Evolutionary conservation across 208 protist species (phyloP).

Genomic region (Trypanosoma mega): DNA sequence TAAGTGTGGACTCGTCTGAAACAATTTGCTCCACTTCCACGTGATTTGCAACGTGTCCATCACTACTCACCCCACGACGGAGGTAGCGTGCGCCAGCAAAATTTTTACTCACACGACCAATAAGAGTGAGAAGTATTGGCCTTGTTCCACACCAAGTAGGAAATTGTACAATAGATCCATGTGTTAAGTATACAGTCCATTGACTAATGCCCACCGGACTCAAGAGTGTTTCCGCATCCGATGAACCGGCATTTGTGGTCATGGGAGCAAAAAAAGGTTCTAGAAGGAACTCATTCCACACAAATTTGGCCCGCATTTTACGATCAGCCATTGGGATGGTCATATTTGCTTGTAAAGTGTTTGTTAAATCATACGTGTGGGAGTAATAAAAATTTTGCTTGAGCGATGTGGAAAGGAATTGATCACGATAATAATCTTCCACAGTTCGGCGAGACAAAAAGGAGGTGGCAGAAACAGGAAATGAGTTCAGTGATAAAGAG

Average conservation of each 20-base stretch:
- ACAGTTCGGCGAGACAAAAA: constrained; percentile 18
- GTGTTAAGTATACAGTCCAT: constrained; percentile 27
- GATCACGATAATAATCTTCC: constrained; percentile 69
- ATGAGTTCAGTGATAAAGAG: background rate
- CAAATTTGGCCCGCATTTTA: constrained; percentile 44
- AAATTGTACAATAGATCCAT: constrained; percentile 33
- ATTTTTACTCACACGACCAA: constrained; percentile 89
- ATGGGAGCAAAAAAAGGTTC: constrained; percentile 48
- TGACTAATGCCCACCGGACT: constrained; percentile 3
- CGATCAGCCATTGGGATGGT: constrained; percentile 16
- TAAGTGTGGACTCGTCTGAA: constrained; percentile 41
- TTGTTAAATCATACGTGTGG: constrained; percentile 95
- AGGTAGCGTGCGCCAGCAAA: constrained; percentile 95
- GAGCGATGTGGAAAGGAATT: constrained; percentile 66
- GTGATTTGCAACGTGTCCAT: constrained; percentile 83
- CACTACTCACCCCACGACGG: constrained; percentile 92
- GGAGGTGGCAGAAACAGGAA: background rate
- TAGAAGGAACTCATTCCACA: constrained; percentile 87
- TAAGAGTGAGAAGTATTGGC: constrained; percentile 75
- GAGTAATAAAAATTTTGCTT: constrained; percentile 93
- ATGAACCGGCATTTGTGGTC: background rate
- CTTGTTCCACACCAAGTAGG: constrained; percentile 24
- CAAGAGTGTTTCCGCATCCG: background rate
- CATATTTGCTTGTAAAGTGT: constrained; percentile 95
- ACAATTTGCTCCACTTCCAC: constrained; percentile 92